Base-by-base conservation (phyloP, 1,139 yeast genomes). In the Candida pseudoviswanathii region DNA sequence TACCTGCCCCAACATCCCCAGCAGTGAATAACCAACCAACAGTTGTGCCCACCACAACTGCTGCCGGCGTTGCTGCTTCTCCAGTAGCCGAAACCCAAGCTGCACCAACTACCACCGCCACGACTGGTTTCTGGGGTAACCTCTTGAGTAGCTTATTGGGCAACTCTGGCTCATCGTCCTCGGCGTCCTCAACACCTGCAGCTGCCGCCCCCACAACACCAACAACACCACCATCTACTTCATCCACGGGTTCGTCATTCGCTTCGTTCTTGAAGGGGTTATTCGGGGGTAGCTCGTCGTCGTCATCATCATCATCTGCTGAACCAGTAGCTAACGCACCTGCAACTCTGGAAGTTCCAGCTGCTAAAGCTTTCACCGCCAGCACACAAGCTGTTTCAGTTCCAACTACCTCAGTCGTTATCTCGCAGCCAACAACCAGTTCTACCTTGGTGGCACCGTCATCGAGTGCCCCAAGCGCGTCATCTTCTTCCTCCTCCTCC, bases 1-100 rank as follows among this genome's bases (percentile, higher is more conserved):
- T 55, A 9, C 57, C 56, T 8, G 51, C 59, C 6, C 57, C 58
- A 2, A 48, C 60, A 26, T 47, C 58, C 10, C 51, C 51, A 9
- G 32, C 49, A 9, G 46, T 48, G 3, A 32, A 45, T 42, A 36
- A 45, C 36, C 43, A 42, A 10, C n/a, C 46, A 24, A 25, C 26
- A 26, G 30, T 27, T 27, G 30, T 27, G 1, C 30, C 6, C 6
- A 27, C 2, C 9, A 8, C 30, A 27, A 1, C 49, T 9, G 38
- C 57, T 25, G 41, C 51, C 9, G 9, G 52, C 4, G 25, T 50
- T 26, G 27, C 50, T 11, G 42, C 47, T 10, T 32, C 49, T 2
- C 21, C 42, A 2, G 42, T 8, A 27, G 30, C 30, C 6, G 8
- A 5, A 27, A 8, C 30, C 6, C 30, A 5, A 27, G 30, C 30